A percentile compares a stretch with the other conserved stretches of the same genome.
phyloP scores from a whole-genome alignment of 495 filamentous ascomycete species.

The Pseudevernia furfuracea region DNA sequence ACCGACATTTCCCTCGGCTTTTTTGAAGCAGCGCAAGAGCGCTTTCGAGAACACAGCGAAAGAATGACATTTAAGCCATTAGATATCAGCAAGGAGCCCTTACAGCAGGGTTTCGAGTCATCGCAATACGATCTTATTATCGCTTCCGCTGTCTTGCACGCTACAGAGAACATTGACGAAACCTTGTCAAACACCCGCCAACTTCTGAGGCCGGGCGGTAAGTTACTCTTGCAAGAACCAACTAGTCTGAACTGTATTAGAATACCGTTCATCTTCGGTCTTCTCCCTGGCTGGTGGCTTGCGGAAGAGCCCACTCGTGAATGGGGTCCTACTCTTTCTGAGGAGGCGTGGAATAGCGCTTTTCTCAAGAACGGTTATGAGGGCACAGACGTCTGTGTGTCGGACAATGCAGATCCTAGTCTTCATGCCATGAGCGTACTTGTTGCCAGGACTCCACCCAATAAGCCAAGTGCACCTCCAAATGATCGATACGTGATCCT shows the following conservation, averaged over 20 bases:
- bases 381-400: background rate
- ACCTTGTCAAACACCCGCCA: slow-evolving; percentile 19
- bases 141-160: slow-evolving; percentile 21
- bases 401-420: too few species aligned
- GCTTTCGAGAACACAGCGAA: slow-evolving; percentile 26
- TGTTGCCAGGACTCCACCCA: too few species aligned
- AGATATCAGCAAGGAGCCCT: slow-evolving; percentile 16
- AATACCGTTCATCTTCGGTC: background rate
- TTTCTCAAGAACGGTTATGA: background rate
- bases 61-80: slow-evolving; percentile 10
- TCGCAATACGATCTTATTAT: slow-evolving; percentile 25
- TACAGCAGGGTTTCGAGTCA: slow-evolving; percentile 19
- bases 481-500: too few species aligned
- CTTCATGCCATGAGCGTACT: too few species aligned
- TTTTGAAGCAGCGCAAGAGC: slow-evolving; percentile 35
- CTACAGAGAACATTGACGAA: slow-evolving; percentile 29
- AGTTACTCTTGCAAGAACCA: slow-evolving; percentile 20
- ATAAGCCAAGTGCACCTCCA: too few species aligned
- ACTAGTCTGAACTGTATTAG: background rate
- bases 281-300: background rate
- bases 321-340: background rate
- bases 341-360: background rate
- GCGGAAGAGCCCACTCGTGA: background rate
- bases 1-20: slow-evolving; percentile 48
- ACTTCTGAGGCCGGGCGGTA: slow-evolving; percentile 25